Base-by-base conservation (phyloP, 2,329 filamentous ascomycete genomes). In the Curvularia lunata region DNA sequence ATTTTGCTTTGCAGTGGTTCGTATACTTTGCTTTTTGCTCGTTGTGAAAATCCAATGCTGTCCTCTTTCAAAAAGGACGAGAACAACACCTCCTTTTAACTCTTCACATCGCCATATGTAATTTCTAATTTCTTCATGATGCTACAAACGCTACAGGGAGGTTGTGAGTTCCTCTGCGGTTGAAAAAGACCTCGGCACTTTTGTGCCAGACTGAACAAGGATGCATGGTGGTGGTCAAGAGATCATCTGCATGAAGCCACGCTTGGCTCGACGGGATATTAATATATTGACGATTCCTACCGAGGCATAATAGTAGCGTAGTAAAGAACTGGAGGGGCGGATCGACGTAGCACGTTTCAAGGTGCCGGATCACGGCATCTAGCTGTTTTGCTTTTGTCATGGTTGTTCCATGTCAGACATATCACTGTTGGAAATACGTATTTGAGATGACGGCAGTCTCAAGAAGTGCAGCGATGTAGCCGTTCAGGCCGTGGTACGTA, bases 131-230 rank as follows among this genome's bases (percentile, higher is more conserved):
- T 18, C n/a, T 16, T 27, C 41, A 21, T 46, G 12, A 46, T 45
- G 18, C n/a, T 23, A 23, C 25, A 27, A 38, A 8, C 16, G 19
- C 41, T n/a, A 19, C 50, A 46, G 25, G 41, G 42, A 52, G 30
- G 45, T 28, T 46, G 28, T 30, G 23, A 18, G 30, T 16, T 9
- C 18, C 21, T 19, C 32, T 28, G 41, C 30, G 41, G 21, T 18
- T 46, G 19, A 34, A 45, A 28, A 18, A 30, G 41, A 52, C 50
- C 50, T 52, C 50, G 50, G 50, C 41, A 52, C 37, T 21, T 52
- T 27, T 48, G 50, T 32, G 30, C 19, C 50, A 46, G n/a, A 21
- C n/a, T 25, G 21, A 30, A 38, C 50, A 52, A 52, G 50, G 50
- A 23, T 52, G 50, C 25, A 40, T 42, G 12, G 13, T 42, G 48